Evolutionary conservation across 352 stramenopile species (phyloP).

Genomic region (Pythium insidiosum): DNA sequence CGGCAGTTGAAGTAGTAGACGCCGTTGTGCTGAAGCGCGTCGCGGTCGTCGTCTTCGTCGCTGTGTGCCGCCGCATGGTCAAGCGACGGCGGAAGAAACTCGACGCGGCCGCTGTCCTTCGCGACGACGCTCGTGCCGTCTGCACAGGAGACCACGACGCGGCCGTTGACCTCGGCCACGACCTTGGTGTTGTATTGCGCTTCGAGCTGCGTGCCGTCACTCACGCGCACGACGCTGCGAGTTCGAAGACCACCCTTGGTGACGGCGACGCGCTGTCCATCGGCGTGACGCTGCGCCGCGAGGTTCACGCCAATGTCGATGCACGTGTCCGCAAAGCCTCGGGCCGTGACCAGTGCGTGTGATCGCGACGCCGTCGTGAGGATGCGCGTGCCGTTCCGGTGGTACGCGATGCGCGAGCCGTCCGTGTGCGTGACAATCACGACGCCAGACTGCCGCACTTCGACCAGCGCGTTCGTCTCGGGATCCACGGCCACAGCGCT

Average conservation of each 20-base stretch:
- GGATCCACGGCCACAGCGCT: constrained; percentile 65
- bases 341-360: constrained; percentile 50
- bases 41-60: constrained; percentile 46
- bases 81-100: constrained; percentile 19
- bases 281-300: constrained; percentile 42
- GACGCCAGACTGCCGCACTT: constrained; percentile 32
- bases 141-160: constrained; percentile 38
- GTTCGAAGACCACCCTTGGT: constrained; percentile 62
- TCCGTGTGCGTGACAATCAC: constrained; percentile 59
- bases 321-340: constrained; percentile 45
- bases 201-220: constrained; percentile 52
- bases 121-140: constrained; percentile 36
- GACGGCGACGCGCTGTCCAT: constrained; percentile 48
- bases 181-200: constrained; percentile 75
- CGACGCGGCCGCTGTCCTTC: constrained; percentile 66
- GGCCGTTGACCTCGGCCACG: constrained; percentile 63
- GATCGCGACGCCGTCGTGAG: constrained; percentile 30
- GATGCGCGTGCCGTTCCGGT: constrained; percentile 61
- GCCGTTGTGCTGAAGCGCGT: constrained; percentile 47
- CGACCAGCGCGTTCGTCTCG: constrained; percentile 60
- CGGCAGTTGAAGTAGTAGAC: constrained; percentile 74
- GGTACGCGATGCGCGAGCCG: constrained; percentile 47
- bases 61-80: constrained; percentile 6
- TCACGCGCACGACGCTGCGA: constrained; percentile 34
- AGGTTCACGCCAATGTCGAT: constrained; percentile 67